Evolutionary conservation across 176 grass and related monocot species (phyloP), one percentile per base, ranked within the genome.

Genomic region (Lolium multiflorum): DNA sequence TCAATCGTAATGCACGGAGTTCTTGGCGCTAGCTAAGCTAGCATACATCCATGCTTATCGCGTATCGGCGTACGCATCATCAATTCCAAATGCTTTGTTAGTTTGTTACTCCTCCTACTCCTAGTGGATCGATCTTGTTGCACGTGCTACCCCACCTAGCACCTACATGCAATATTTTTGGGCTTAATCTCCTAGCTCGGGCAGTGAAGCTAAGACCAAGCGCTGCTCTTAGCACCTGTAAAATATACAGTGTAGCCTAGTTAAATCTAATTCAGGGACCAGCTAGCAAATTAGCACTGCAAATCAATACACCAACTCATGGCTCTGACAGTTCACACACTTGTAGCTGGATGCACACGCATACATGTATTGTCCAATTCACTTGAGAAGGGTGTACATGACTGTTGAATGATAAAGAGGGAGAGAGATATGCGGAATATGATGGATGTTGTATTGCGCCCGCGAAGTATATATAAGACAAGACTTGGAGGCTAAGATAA

Each of bases 1-100:
- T 84, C 57, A n/a, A 64, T 81, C 69, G 67, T 69, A 84, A 84
- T 61, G 11, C 55, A 61, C 67, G 63, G 76, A 78, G 65, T 64
- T 83, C 58, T 89, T 91, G 83, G 74, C 74, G 9, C 47, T 4
- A 63, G 3, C 4, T 21, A 24, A 64, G 4, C 39, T 26, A 11
- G 26, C 6, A 58, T 58, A 69, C 3, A 4, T 81, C 38, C 70
- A 67, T 4, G 55, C 28, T 77, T 21, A 70, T 81, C 24, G 57
- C 41, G 9, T n/a, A 39, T 11, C 46, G 46, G 46, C 46, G 46
- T n/a, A 20, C 4, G 15, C 39, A 24, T 50, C 9, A 9, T 50
- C 9, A 9, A 26, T 61, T 77, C 78, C 83, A 86, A 86, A 63
- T 31, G 25, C 11, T 64, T 64, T 64, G 61, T 15, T 64, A 35